These are phyloP conservation scores for Cutaneotrichosporon cutaneum DNA, from an alignment of 1,284 basidiomycete species.

Conservation along the genomic window DNA sequence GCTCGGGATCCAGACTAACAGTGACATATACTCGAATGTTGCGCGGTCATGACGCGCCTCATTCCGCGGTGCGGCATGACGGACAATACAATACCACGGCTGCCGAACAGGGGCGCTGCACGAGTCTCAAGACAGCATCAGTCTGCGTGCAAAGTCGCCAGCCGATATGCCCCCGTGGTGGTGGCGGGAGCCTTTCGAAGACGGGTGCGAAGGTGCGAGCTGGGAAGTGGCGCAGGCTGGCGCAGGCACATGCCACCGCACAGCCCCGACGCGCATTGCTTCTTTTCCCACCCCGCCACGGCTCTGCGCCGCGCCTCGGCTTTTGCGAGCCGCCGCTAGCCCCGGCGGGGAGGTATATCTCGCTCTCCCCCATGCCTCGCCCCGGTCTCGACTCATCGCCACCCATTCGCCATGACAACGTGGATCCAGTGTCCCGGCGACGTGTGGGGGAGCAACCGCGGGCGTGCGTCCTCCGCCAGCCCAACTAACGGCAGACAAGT, in stretches of 20 bases:
- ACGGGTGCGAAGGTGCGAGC: neutral
- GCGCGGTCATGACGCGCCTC: no score
- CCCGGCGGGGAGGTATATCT: no score
- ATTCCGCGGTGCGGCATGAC: no score
- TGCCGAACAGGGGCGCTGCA: no score
- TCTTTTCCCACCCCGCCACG: neutral
- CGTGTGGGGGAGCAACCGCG: neutral
- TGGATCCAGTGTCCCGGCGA: constrained; percentile 7
- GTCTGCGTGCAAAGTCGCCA: no score
- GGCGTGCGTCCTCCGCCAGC: neutral
- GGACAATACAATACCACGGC: no score
- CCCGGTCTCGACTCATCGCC: neutral
- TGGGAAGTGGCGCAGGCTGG: neutral
- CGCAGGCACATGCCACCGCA: neutral
- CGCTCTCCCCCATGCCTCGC: neutral
- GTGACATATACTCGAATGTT: no score
- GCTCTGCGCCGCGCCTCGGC: no score
- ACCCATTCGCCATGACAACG: neutral
- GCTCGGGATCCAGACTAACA: no score
- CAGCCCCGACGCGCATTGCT: neutral
- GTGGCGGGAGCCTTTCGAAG: neutral
- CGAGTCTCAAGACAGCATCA: no score
- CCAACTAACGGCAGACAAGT: neutral
- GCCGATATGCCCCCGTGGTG: no score
- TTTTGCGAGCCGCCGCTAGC: no score